Percentiles rank a stretch among this genome's conserved stretches.
Evolutionary conservation across 2,329 filamentous ascomycete genomes (phyloP).

Genomic region (Penicillium sp.): DNA sequence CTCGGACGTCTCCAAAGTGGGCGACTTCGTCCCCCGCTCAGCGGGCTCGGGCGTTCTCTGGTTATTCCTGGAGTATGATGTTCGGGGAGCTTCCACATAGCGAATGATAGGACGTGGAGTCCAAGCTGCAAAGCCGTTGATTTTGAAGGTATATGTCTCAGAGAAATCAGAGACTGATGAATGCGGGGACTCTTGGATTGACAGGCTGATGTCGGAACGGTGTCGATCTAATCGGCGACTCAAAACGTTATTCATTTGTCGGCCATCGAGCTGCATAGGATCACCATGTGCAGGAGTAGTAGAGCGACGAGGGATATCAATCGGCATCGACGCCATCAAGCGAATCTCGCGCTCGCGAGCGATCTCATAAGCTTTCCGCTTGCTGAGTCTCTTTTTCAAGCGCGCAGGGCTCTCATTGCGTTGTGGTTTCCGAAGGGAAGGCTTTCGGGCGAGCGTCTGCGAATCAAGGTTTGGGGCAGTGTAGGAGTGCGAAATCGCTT

Average conservation of each 20-base stretch:
- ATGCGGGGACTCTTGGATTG: slow-evolving; percentile 73
- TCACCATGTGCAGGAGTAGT: slow-evolving; percentile 64
- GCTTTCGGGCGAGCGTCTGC: slow-evolving; percentile 49
- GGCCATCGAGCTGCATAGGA: slow-evolving; percentile 64
- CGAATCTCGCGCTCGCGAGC: slow-evolving; percentile 86
- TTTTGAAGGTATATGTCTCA: slow-evolving; percentile 76
- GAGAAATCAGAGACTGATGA: slow-evolving; percentile 77
- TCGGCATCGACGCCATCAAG: slow-evolving; percentile 73
- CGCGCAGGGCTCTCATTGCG: slow-evolving; percentile 61
- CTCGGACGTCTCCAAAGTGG: slow-evolving; percentile 62
- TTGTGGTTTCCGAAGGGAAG: slow-evolving; percentile 61
- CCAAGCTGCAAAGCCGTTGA: slow-evolving; percentile 80
- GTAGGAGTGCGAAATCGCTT: slow-evolving; percentile 38
- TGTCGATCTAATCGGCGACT: slow-evolving; percentile 65
- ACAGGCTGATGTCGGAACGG: slow-evolving; percentile 75
- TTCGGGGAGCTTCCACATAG: slow-evolving; percentile 69
- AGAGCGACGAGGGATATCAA: slow-evolving; percentile 66
- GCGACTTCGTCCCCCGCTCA: slow-evolving; percentile 57
- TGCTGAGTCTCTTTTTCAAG: slow-evolving; percentile 74
- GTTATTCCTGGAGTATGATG: slow-evolving; percentile 53
- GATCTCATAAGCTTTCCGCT: slow-evolving; percentile 74
- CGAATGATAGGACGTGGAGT: slow-evolving; percentile 84
- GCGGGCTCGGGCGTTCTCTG: slow-evolving; percentile 54
- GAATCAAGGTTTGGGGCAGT: slow-evolving; percentile 43
- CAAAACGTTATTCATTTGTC: slow-evolving; percentile 48